A percentile compares a stretch with the other conserved stretches of the same genome.
Conservation (phyloP, 2,329 filamentous ascomycete genomes). For the Xylaria digitata region DNA sequence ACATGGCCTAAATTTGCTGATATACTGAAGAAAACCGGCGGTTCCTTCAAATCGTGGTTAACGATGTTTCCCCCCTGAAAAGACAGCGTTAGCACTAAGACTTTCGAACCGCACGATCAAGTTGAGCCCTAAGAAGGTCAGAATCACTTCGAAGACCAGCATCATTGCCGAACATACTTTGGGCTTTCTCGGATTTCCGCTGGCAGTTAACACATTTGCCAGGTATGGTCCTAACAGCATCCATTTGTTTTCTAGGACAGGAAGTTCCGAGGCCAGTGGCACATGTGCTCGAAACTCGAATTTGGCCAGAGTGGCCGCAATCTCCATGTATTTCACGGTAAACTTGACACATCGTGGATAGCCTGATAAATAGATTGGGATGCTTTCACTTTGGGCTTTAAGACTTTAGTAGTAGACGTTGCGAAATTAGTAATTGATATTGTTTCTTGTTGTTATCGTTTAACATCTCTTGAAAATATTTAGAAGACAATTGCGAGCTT, state of each 20-base stretch:
- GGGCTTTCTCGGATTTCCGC: background rate
- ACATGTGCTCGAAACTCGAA: conserved; percentile 13
- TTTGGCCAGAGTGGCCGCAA: conserved; percentile 26
- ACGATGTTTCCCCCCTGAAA: too few relatives aligned
- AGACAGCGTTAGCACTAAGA: background rate
- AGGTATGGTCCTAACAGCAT: background rate
- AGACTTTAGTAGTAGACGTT: too few relatives aligned
- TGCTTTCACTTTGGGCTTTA: too few relatives aligned
- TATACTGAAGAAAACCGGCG: too few relatives aligned
- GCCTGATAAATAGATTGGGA: too few relatives aligned
- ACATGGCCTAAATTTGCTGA: too few relatives aligned
- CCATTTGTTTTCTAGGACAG: conserved; percentile 12
- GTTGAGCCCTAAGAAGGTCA: background rate
- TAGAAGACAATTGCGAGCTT: too few relatives aligned
- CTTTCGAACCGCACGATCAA: background rate
- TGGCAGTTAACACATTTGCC: conserved; percentile 27
- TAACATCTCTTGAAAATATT: too few relatives aligned
- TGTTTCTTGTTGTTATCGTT: too few relatives aligned
- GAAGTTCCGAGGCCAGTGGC: background rate
- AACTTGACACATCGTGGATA: conserved; percentile 31
- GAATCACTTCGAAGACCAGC: conserved; percentile 1
- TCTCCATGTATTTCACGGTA: conserved; percentile 14
- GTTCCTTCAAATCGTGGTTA: too few relatives aligned
- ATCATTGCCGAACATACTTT: conserved; percentile 3
- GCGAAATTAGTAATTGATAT: too few relatives aligned